Base-by-base conservation (phyloP, 371 early-diverging fungal genomes). In the Mortierella sp. region DNA sequence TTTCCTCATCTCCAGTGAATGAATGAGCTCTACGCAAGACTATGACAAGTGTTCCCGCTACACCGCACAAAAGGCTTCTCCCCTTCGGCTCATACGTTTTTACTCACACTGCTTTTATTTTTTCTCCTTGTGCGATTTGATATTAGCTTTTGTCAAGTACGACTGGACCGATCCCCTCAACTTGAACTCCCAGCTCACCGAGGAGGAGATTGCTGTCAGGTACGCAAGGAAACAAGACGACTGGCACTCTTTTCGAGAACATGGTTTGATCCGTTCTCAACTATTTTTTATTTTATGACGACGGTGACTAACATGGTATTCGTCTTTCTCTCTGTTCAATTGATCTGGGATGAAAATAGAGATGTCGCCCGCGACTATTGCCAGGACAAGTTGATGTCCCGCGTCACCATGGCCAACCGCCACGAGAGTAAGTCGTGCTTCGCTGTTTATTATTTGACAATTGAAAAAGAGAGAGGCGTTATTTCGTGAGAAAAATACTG, bases 101-200 rank as follows among this genome's bases (percentile, higher is more conserved):
- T 14, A 61, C 50, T 40, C 53, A 66, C 45, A 44, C 39, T 26
- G 41, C 55, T 40, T 31, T 10, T 22, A 41, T 39, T 29, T 1
- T 45, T 65, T 50, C 39, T 44, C 61, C 47, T 29, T 53, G 19
- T 39, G 8, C 48, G 19, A 29, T n/a, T 52, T 31, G 2, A 19
- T 47, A 24, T 26, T 53, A 82, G 83, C 76, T 10, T 90, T 93
- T 79, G 94, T 91, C 65, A 95, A 94, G 86, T 98, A 97, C 89
- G 93, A 97, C 90, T 97, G 97, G 97, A 89, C 92, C 68, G 99
- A 99, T 79, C 94, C 97, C 5, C 86, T 99, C 66, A 93, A 95
- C 86, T 89, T 97, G 70, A 92, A 96, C 73, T 89, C 91, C 7
- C 92, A 90, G 66, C 89, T 98, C 70, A 97, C 97, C 7, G 97